Evolutionary conservation across 176 grass and related monocot genomes (phyloP).

Genomic region (Zoysia pacifica): DNA sequence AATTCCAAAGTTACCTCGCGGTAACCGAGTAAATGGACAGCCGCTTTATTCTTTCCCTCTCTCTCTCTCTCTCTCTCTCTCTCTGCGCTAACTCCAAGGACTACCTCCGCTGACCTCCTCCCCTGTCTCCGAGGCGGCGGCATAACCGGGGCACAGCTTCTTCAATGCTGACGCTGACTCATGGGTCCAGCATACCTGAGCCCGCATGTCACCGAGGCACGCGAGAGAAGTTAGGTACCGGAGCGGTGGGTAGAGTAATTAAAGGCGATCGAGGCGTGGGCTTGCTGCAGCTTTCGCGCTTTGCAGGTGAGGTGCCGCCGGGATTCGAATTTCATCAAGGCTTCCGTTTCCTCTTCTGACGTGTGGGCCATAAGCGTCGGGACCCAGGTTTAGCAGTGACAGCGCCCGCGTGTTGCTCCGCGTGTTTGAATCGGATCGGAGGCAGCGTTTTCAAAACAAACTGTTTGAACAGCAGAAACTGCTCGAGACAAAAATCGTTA

Average conservation of each 20-base stretch:
- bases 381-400: not conserved
- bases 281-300: slow-evolving; percentile 27
- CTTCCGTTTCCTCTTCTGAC: not conserved
- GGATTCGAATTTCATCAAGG: slow-evolving; percentile 21
- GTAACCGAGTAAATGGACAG: not conserved
- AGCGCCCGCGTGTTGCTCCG: no score
- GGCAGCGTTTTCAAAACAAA: no score
- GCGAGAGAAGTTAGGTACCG: not conserved
- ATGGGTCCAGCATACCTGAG: no score
- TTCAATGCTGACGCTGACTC: not conserved
- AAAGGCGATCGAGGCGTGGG: slow-evolving; percentile 1
- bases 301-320: not conserved
- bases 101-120: slow-evolving; percentile 24
- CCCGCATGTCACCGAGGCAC: not conserved
- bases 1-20: slow-evolving; percentile 38
- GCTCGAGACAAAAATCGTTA: no score
- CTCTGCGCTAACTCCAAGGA: slow-evolving; percentile 36
- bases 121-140: slow-evolving; percentile 23
- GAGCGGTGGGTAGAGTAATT: not conserved
- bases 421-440: slow-evolving; percentile 6
- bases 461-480: no score
- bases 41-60: not conserved
- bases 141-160: no score
- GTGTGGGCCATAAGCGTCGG: fast-evolving
- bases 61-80: not conserved